phyloP scores from a whole-genome alignment of 1,284 basidiomycete genomes.

The Apiotrichum akiyoshidainum region DNA sequence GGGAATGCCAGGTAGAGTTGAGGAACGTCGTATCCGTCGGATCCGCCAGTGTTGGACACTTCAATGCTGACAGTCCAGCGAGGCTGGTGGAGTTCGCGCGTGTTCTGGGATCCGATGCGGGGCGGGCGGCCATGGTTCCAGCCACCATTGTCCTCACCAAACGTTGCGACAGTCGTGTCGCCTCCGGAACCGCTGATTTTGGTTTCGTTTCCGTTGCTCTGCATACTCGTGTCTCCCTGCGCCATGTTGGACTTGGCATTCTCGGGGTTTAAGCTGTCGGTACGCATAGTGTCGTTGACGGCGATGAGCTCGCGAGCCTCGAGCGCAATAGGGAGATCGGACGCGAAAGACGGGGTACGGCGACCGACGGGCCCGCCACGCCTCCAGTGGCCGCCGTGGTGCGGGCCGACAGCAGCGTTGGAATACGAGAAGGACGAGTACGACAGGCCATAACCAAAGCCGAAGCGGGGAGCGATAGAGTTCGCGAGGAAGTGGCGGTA shows the following conservation, averaged over 20 bases:
- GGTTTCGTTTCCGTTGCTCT: background rate
- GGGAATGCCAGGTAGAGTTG: slow-evolving; percentile 52
- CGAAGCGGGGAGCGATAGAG: slow-evolving; percentile 60
- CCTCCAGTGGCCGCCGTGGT: too few species aligned
- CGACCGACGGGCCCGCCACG: too few species aligned
- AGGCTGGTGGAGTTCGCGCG: background rate
- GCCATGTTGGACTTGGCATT: background rate
- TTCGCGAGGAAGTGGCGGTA: slow-evolving; percentile 73
- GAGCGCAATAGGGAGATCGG: too few species aligned
- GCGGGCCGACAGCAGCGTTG: background rate
- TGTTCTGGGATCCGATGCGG: background rate
- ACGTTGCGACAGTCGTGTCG: background rate
- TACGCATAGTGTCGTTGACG: background rate
- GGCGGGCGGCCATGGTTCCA: background rate
- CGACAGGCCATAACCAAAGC: slow-evolving; percentile 79
- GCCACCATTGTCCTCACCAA: background rate
- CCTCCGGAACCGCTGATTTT: background rate
- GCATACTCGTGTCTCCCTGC: background rate
- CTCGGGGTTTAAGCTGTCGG: background rate
- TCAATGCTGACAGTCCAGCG: slow-evolving; percentile 46
- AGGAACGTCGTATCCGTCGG: slow-evolving; percentile 51
- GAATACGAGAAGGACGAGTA: slow-evolving; percentile 73
- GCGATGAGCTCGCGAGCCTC: background rate
- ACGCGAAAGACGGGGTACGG: background rate
- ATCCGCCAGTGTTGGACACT: slow-evolving; percentile 52